These are phyloP conservation scores for Anaeromyces robustus DNA, from an alignment of 192 early-diverging fungal genomes.

Conservation along the genomic window DNA sequence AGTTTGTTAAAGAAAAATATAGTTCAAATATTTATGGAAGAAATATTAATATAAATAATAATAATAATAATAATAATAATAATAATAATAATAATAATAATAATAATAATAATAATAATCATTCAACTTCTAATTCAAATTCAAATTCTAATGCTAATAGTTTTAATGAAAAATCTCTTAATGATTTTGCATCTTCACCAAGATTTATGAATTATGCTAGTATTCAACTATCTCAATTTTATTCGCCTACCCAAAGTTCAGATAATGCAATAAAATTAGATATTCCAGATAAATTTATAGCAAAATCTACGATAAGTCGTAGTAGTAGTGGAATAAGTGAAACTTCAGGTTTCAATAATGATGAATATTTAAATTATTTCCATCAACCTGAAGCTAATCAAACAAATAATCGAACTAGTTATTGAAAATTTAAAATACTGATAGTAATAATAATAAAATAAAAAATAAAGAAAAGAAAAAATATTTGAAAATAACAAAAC, in stretches of 20 bases:
- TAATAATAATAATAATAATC: no score
- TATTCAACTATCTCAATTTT: background rate
- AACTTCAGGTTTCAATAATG: background rate
- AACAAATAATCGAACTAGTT: background rate
- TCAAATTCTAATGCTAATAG: background rate
- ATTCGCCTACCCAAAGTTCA: background rate
- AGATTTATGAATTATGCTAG: background rate
- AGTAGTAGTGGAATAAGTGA: background rate
- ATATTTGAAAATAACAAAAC: no score
- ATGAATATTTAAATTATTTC: background rate
- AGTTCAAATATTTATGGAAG: background rate
- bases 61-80: no score
- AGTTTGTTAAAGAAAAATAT: background rate
- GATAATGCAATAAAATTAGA: background rate
- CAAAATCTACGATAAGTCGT: background rate
- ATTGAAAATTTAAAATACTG: no score
- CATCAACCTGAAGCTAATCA: background rate
- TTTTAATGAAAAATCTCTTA: background rate
- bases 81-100: no score
- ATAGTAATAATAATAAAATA: no score
- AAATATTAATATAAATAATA: background rate
- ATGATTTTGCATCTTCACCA: background rate
- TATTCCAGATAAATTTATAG: background rate
- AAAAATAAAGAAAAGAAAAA: no score
- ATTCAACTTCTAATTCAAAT: background rate